A percentile compares a stretch with the other conserved stretches of the same genome.
Evolutionary conservation across 2,329 filamentous ascomycete species (phyloP).

Genomic region (Aciculosporium take): DNA sequence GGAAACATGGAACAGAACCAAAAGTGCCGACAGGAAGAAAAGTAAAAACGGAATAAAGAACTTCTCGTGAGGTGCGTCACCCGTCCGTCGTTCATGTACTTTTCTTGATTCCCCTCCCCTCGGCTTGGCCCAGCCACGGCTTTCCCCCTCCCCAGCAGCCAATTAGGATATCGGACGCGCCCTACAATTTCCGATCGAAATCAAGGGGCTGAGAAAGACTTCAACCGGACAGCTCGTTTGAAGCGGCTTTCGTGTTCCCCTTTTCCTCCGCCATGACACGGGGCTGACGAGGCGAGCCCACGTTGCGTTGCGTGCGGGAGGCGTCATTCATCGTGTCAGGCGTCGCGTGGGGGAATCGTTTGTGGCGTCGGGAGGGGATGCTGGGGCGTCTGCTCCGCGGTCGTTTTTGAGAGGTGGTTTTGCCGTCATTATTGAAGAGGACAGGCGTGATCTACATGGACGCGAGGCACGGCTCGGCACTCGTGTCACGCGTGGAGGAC

Average conservation of each 20-base stretch:
- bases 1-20: not conserved
- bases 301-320: not conserved
- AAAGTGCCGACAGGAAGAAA: not conserved
- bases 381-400: not conserved
- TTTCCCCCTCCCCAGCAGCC: not conserved
- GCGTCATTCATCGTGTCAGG: not conserved
- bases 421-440: too few species aligned
- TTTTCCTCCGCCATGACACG: not conserved
- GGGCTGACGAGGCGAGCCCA: not conserved
- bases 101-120: not conserved
- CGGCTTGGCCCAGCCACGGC: not conserved
- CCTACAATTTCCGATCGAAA: too few species aligned
- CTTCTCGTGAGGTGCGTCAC: not conserved
- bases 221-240: too few species aligned
- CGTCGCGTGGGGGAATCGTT: not conserved
- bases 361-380: not conserved
- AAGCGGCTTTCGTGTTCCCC: not conserved
- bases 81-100: not conserved
- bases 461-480: too few species aligned
- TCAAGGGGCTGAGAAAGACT: too few species aligned
- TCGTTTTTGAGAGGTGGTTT: not conserved
- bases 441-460: too few species aligned
- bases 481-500: too few species aligned
- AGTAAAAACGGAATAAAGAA: not conserved
- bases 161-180: too few species aligned